Percentiles rank a stretch among this genome's conserved stretches.
These are phyloP conservation scores for Trichodelitschia bisporula DNA, from an alignment of 495 filamentous ascomycete genomes.

Conservation along the genomic window DNA sequence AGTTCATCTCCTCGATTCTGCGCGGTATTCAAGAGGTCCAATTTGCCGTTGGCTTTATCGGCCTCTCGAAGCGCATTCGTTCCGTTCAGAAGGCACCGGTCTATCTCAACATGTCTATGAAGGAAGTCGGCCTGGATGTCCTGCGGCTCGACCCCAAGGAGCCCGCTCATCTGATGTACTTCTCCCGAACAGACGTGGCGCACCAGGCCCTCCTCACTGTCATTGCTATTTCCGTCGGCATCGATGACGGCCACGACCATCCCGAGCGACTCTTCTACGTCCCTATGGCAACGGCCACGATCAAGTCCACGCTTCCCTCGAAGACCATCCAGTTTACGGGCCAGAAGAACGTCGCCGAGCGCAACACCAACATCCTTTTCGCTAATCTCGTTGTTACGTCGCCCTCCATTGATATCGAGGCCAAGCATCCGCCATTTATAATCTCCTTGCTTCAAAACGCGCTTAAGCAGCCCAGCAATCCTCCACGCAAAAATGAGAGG, in stretches of 20 bases:
- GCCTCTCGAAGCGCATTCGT: slow-evolving; percentile 53
- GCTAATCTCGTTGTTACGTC: slow-evolving; percentile 92
- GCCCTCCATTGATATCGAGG: slow-evolving; percentile 85
- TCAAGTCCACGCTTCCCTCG: slow-evolving; percentile 82
- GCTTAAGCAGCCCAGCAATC: slow-evolving; percentile 3
- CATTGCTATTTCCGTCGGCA: slow-evolving; percentile 70
- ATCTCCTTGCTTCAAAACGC: slow-evolving; percentile 29
- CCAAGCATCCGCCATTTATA: slow-evolving; percentile 69
- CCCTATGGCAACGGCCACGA: slow-evolving; percentile 91
- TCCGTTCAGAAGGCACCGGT: slow-evolving; percentile 38
- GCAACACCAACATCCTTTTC: slow-evolving; percentile 89
- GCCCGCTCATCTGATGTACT: slow-evolving; percentile 97
- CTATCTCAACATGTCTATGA: slow-evolving; percentile 71
- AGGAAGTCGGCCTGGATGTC: slow-evolving; percentile 82
- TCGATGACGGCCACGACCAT: slow-evolving; percentile 69
- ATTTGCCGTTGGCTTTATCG: slow-evolving; percentile 80
- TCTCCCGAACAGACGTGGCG: slow-evolving; percentile 73
- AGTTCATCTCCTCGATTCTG: slow-evolving; percentile 72
- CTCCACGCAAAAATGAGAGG: slow-evolving; percentile 9
- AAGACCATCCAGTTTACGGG: slow-evolving; percentile 69
- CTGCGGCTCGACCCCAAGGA: slow-evolving; percentile 83
- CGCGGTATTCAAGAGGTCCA: slow-evolving; percentile 90
- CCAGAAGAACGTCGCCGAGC: slow-evolving; percentile 51
- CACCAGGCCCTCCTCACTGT: slow-evolving; percentile 88
- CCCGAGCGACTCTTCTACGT: slow-evolving; percentile 77